Percentiles rank a stretch among this genome's conserved stretches.
Evolutionary conservation across 2,329 filamentous ascomycete genomes (phyloP).

Genomic region (Talaromyces sp.): DNA sequence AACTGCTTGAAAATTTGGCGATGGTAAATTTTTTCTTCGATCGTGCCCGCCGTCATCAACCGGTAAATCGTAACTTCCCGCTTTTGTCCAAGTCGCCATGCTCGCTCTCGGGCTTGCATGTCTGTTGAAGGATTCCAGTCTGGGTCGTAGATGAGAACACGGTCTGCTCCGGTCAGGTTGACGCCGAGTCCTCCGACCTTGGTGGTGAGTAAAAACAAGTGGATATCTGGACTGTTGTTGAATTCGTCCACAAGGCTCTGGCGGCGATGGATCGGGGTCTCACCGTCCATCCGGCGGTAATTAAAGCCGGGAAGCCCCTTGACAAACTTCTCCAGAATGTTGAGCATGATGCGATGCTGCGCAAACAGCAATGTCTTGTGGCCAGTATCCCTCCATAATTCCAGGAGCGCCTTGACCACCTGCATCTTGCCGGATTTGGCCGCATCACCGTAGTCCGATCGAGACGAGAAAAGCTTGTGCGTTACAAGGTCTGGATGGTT

Average conservation of each 20-base stretch:
- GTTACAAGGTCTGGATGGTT: slow-evolving; percentile 90
- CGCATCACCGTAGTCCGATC: slow-evolving; percentile 67
- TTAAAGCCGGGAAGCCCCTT: slow-evolving; percentile 61
- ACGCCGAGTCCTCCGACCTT: slow-evolving; percentile 92
- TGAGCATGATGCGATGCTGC: slow-evolving; percentile 90
- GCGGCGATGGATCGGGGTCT: slow-evolving; percentile 80
- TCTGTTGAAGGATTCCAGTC: slow-evolving; percentile 99
- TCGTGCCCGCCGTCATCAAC: slow-evolving; percentile 95
- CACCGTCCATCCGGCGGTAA: slow-evolving; percentile 88
- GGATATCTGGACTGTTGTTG: slow-evolving; percentile 71
- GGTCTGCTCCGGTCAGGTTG: slow-evolving; percentile 88
- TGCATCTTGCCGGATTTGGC: slow-evolving; percentile 92
- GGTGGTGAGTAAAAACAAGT: slow-evolving; percentile 90
- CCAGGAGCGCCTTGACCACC: slow-evolving; percentile 79
- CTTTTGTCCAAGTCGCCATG: slow-evolving; percentile 93
- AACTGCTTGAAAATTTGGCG: slow-evolving; percentile 99
- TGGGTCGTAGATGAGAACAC: slow-evolving; percentile 96
- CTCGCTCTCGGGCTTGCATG: slow-evolving; percentile 87
- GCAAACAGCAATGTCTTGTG: slow-evolving; percentile 93
- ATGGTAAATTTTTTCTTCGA: slow-evolving; percentile 99
- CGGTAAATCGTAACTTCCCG: slow-evolving; percentile 93
- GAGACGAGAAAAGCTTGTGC: slow-evolving; percentile 54
- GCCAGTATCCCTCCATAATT: slow-evolving; percentile 84
- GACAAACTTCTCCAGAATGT: slow-evolving; percentile 84
- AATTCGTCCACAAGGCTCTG: slow-evolving; percentile 89